Conservation (phyloP, 148 eudicot species). For the Rhododendron vialii region DNA sequence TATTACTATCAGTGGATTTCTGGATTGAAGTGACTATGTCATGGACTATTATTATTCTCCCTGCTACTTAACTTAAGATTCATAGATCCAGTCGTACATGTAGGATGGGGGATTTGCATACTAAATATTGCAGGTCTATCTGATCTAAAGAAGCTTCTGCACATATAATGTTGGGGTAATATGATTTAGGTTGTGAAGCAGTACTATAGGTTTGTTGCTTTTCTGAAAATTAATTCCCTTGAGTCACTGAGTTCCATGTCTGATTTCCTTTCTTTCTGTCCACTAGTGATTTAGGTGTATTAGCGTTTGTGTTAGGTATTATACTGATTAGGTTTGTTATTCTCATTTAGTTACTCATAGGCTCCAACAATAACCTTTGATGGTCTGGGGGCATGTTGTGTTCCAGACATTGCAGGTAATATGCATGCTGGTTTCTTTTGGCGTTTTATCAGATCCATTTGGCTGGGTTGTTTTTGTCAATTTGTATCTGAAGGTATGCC, state of each 20-base stretch:
- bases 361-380: constrained; percentile 13
- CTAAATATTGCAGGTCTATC: constrained; percentile 2
- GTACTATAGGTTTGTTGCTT: neutral
- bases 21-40: constrained; percentile 10
- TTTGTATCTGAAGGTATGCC: constrained; percentile 58
- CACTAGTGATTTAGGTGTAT: neutral
- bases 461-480: constrained; percentile 33
- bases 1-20: constrained; percentile 20
- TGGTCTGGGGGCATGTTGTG: constrained; percentile 27
- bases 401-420: constrained; percentile 44
- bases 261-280: neutral
- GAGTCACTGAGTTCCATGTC: neutral
- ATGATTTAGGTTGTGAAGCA: neutral
- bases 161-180: neutral
- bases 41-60: neutral
- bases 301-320: neutral
- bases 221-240: neutral
- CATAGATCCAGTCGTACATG: neutral
- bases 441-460: constrained; percentile 42
- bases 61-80: neutral
- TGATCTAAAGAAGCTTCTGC: neutral
- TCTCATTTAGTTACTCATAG: constrained; percentile 14
- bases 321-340: neutral
- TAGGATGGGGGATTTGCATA: constrained; percentile 7
- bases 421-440: constrained; percentile 37